Evolutionary conservation across 495 filamentous ascomycete species (phyloP), one percentile per base, ranked within the genome.

Genomic region (Penicillium paradoxum): DNA sequence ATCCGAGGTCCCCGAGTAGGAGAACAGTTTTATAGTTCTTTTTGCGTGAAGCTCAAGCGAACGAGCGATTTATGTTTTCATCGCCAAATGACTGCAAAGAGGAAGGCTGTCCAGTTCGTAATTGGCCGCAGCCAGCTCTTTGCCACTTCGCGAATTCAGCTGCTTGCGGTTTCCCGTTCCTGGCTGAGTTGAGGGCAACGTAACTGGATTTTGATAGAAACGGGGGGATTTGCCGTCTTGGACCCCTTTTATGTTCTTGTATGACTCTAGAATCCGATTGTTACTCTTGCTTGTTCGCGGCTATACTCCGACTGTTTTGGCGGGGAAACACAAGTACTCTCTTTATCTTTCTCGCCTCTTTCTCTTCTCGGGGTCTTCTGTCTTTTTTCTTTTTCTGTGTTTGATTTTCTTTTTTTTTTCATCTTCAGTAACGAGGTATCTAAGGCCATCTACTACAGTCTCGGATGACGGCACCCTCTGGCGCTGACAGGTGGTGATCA

Each of bases 401-500:
- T n/a, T n/a, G 1, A 6, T 46, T 21, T 22, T 45, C 42, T 29
- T 19, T 29, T 9, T 18, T 9, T 13, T 8, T 19, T 22, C 30
- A 32, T 24, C 0, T 21, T 10, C 27, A n/a, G n/a, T n/a, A n/a
- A n/a, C n/a, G n/a, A n/a, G n/a, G n/a, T n/a, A n/a, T n/a, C n/a
- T 41, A 45, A 18, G 11, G 8, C 15, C 10, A 1, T 36, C 17
- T 38, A n/a, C 33, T 10, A 11, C 37, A 34, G 14, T 27, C 48
- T 49, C 55, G 45, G 44, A 64, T 64, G 63, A 53, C 47, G 53
- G 32, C 14, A 17, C 27, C 24, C 21, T 22, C 40, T 47, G 21
- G 53, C 51, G 53, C 46, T 47, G 44, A 54, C 42, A 54, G 63
- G 56, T 64, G 60, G 57, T 62, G 51, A 60, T 49, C 63, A 45